Evolutionary conservation across 1,284 basidiomycete genomes (phyloP).

Genomic region (Leccinum solheimii): DNA sequence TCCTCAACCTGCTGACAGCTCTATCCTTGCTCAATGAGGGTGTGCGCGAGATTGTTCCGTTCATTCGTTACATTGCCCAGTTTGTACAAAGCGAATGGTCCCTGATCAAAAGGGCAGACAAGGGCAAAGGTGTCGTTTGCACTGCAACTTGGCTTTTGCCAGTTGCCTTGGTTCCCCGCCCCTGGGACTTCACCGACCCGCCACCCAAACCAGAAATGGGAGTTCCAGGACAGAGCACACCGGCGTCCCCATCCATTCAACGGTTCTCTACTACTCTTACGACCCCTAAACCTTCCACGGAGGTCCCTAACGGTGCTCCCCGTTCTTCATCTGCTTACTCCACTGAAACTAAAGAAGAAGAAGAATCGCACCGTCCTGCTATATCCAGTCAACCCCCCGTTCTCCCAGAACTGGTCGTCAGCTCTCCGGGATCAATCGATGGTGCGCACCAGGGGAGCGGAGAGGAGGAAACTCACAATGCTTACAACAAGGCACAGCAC

Average conservation of each 20-base stretch:
- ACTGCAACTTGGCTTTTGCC: conserved; percentile 85
- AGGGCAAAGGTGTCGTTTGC: conserved; percentile 76
- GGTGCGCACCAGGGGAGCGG: conserved; percentile 24
- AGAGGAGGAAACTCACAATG: conserved; percentile 12
- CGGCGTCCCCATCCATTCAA: conserved; percentile 24
- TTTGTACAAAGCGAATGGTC: conserved; percentile 73
- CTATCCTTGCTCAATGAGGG: conserved; percentile 67
- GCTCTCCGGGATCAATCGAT: conserved; percentile 37
- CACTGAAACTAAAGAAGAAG: conserved; percentile 25
- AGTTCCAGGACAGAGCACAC: conserved; percentile 20
- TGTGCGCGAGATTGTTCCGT: conserved; percentile 73
- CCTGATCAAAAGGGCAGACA: conserved; percentile 60
- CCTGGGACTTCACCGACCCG: conserved; percentile 71
- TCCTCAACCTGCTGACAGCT: conserved; percentile 73
- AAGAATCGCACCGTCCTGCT: conserved; percentile 17
- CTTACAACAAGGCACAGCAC: conserved; percentile 24
- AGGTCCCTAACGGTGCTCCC: conserved; percentile 16
- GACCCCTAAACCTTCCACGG: conserved; percentile 36
- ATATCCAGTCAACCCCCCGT: conserved; percentile 37
- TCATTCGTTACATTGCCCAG: conserved; percentile 75
- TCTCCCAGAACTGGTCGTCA: conserved; percentile 39
- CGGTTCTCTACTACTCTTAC: conserved; percentile 31
- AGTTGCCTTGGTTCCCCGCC: conserved; percentile 68
- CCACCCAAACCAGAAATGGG: conserved; percentile 28
- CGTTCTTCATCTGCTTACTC: conserved; percentile 35